Percentiles rank a stretch among this genome's conserved stretches.
Conservation (phyloP, 164 flowering plant genomes). For the Berberis vulgaris region DNA sequence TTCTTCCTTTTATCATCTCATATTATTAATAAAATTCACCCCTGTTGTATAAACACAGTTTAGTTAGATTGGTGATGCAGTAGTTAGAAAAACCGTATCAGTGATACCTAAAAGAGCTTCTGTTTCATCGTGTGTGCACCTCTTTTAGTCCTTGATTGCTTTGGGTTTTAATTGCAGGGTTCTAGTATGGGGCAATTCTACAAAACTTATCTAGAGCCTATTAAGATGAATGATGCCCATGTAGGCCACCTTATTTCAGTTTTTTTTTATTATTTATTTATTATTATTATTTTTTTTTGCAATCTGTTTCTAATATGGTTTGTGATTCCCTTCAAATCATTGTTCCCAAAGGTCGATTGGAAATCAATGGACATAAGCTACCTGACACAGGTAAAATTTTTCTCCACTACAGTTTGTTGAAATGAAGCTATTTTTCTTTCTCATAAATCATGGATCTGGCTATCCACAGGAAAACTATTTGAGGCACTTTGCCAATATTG, state of each 20-base stretch:
- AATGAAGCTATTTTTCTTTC: not conserved
- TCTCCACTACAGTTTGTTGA: not conserved
- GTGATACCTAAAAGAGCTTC: conserved; percentile 46
- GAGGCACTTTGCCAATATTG: conserved; percentile 52
- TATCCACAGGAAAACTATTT: conserved; percentile 54
- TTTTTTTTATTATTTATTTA: not conserved
- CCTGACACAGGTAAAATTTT: conserved; percentile 63
- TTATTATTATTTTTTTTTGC: no score
- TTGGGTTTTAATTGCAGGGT: conserved; percentile 38
- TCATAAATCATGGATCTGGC: conserved; percentile 1
- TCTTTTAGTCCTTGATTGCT: not conserved
- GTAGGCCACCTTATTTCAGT: conserved; percentile 25
- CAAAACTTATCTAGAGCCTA: conserved; percentile 88
- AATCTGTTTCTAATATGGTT: not conserved
- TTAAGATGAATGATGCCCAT: conserved; percentile 77
- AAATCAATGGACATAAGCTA: conserved; percentile 83
- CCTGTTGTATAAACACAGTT: no score
- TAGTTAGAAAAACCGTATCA: no score
- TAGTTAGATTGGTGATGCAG: no score
- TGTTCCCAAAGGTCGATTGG: conserved; percentile 68
- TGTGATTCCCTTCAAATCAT: not conserved
- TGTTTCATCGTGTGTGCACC: not conserved
- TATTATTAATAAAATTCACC: no score
- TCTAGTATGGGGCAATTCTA: conserved; percentile 98
- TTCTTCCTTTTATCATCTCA: no score